These are phyloP conservation scores for Magnaporthales sp. DNA, from an alignment of 2,329 filamentous ascomycete genomes.

Conservation along the genomic window DNA sequence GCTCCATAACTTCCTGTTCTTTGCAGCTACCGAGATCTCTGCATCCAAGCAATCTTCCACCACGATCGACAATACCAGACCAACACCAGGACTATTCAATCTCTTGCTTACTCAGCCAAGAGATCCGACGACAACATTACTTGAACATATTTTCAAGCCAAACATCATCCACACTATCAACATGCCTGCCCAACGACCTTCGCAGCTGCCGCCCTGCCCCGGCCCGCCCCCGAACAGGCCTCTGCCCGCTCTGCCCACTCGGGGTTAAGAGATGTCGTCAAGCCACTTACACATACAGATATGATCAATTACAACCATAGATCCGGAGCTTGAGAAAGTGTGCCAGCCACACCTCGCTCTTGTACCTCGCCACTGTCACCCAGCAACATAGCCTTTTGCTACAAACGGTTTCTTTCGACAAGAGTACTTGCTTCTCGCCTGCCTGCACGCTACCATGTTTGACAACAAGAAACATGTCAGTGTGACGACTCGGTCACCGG, in stretches of 20 bases:
- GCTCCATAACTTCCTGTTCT: slow-evolving; percentile 1
- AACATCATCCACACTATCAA: slow-evolving; percentile 1
- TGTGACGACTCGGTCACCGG: not conserved
- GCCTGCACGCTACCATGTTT: not conserved
- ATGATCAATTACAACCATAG: not conserved
- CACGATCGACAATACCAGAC: slow-evolving; percentile 8
- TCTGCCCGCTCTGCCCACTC: slow-evolving; percentile 57
- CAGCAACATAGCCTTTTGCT: too few species aligned
- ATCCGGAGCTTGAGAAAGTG: not conserved
- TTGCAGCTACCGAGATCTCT: slow-evolving; percentile 3
- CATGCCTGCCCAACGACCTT: slow-evolving; percentile 53
- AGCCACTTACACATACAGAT: not conserved
- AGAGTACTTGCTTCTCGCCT: not conserved
- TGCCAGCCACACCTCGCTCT: not conserved
- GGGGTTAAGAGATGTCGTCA: slow-evolving; percentile 32
- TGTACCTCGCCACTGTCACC: not conserved
- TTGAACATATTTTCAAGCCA: not conserved
- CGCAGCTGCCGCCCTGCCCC: slow-evolving; percentile 59
- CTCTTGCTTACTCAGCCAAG: not conserved
- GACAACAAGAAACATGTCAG: not conserved
- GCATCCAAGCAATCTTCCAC: slow-evolving; percentile 7
- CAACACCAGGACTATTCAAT: slow-evolving; percentile 2
- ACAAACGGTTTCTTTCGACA: not conserved
- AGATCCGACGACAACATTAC: not conserved
- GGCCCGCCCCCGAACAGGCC: slow-evolving; percentile 56